Base-by-base conservation (phyloP, 108 stramenopile genomes). In the Asterionellopsis glacialis region DNA sequence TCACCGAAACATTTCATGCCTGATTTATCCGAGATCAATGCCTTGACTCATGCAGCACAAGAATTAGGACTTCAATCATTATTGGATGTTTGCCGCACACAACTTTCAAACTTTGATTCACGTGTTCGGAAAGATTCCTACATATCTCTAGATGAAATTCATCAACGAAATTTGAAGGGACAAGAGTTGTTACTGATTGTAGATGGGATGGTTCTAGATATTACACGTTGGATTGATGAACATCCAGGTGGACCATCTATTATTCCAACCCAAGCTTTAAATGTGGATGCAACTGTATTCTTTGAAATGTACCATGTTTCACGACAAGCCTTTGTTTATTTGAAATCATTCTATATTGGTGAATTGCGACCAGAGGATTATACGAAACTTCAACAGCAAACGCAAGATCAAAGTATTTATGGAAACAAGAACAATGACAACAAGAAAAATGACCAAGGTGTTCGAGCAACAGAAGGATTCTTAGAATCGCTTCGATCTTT, bases 231-330 rank as follows among this genome's bases (percentile, higher is more conserved):
- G n/a, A 24, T 47, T 11, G 53, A 63, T 15, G 11, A 16, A 5
- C 63, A 63, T 63, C 63, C 63, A 1, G 63, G 63, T 14, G 63
- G 63, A 12, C n/a, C 26, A 33, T 33, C 33, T 33, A 72, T 72
- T 22, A 72, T 72, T 23, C 70, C 70, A 10, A 44, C 56, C 1
- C 70, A 72, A 45, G 70, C 70, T 14, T 59, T 72, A 39, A 60
- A 66, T 25, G 33, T 65, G 21, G 70, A 72, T 16, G 43, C 56
- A 26, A 66, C 64, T 19, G 50, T 50, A 0, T 56, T 72, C 23
- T 72, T 72, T 23, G 70, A 72, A 51, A 58, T 72, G 24, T 72
- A 72, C 28, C 70, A 72, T 55, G 70, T 50, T 6, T 62, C 66
- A 11, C 51, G 70, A 7, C 64, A 72, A 59, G 65, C 70, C 50